Evolutionary conservation across 441 rosid species (phyloP), one percentile per base, ranked within the genome.

Genomic region (Geranium incanum): DNA sequence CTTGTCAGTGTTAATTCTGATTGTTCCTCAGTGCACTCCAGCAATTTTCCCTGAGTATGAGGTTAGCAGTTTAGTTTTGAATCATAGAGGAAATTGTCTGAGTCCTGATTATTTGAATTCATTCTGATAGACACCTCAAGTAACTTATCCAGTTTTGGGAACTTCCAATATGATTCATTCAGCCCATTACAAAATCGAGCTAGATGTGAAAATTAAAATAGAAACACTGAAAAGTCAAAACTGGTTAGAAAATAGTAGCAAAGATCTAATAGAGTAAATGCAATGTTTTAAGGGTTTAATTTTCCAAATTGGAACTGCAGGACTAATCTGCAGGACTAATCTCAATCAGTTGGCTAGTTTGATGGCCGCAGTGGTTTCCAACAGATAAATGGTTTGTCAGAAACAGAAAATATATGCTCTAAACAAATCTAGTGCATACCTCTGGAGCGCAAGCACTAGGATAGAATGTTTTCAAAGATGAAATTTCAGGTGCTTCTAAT

Each of bases 11-110:
- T 68, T 62, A 76, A 76, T 41, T 74, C 81, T 57, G 71, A 69
- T 78, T 74, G 77, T 66, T 71, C 81, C 38, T 71, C 84, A 45
- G 70, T 70, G 70, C 65, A 71, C 15, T 68, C 69, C n/a, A 76
- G 76, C 9, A 23, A 75, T 65, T 71, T 76, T 48, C 78, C 78
- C 81, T 78, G 74, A 23, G 76, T 76, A 71, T 48, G 57, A 72
- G 38, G 36, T 63, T 5, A n/a, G 28, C 19, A 68, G 66, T 39
- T 55, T 48, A 70, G 62, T 64, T 23, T 67, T 48, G n/a, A 57
- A 19, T 67, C 5, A 41, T 3, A 0, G 0, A 8, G 52, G 19
- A 41, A 39, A n/a, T n/a, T n/a, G 41, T 4, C 62, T 15, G 6
- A 55, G 62, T 55, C 2, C 62, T 55, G 62, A 55, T 13, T 18